Evolutionary conservation across 176 grass and related monocot species (phyloP).

Genomic region (Avena sativa): DNA sequence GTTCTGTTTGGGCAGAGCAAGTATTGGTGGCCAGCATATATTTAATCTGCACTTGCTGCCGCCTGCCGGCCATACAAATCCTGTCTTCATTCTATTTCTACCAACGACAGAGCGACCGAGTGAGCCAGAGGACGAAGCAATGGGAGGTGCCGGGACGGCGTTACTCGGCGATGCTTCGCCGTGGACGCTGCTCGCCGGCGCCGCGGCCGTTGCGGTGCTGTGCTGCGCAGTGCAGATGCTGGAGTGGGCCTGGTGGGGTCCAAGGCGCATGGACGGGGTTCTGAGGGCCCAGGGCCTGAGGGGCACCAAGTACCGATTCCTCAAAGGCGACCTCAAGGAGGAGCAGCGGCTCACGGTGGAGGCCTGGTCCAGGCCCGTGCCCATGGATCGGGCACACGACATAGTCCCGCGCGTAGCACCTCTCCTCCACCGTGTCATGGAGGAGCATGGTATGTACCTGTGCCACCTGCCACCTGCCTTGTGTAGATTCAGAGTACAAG

Average conservation of each 20-base stretch:
- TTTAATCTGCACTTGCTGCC: neutral
- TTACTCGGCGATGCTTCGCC: slow-evolving; percentile 28
- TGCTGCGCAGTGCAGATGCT: slow-evolving; percentile 32
- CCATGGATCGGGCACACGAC: slow-evolving; percentile 46
- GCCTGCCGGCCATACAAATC: neutral
- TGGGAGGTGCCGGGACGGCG: neutral
- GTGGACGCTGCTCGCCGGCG: slow-evolving; percentile 29
- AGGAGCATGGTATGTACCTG: slow-evolving; percentile 49
- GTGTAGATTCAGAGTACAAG: neutral
- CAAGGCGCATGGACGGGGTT: slow-evolving; percentile 36
- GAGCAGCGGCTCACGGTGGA: slow-evolving; percentile 32
- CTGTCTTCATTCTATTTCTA: neutral
- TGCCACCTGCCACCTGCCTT: neutral
- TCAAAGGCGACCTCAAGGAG: slow-evolving; percentile 54
- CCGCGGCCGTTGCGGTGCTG: neutral
- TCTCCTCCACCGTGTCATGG: slow-evolving; percentile 32
- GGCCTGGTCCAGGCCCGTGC: slow-evolving; percentile 52
- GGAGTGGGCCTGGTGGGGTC: slow-evolving; percentile 45
- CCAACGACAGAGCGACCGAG: neutral
- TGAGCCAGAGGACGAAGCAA: slow-evolving; percentile 1
- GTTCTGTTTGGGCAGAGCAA: too few relatives aligned
- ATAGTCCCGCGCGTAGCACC: slow-evolving; percentile 47
- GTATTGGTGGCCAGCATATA: too few relatives aligned
- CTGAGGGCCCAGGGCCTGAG: slow-evolving; percentile 62
- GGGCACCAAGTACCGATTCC: slow-evolving; percentile 62